Base-by-base conservation (phyloP, 2,329 filamentous ascomycete genomes). In the Botrytis byssoidea region DNA sequence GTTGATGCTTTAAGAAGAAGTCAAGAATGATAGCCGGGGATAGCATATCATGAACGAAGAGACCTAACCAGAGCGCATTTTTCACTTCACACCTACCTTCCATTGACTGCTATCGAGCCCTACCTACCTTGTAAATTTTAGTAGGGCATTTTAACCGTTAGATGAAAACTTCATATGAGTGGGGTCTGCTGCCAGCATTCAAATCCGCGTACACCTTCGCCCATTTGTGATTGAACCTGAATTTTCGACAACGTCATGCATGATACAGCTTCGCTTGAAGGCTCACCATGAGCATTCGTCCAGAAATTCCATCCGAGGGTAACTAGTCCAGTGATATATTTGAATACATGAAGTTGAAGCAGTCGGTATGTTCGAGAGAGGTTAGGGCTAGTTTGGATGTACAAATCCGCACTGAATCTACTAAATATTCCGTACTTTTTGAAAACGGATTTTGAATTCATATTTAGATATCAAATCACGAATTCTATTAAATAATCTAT, bases 261-360 rank as follows among this genome's bases (percentile, higher is more conserved):
- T 12, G 61, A 14, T 44, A n/a, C 7, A 44, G 25, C 25, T 44
- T 64, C 4, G n/a, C 37, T 44, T 42, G 25, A 44, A 64, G 37
- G n/a, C 7, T 22, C 10, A n/a, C 10, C 37, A 29, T 16, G 29
- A 29, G 25, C 25, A 42, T 63, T 18, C 3, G 3, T 42, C 4
- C 8, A 42, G 25, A 18, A 3, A 20, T 18, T 2, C 7, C 6
- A 18, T 18, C 6, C 14, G 9, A 29, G 2, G 1, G n/a, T 1
- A 29, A 18, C 18, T 7, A 18, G 18, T 29, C 6, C 9, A 25
- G 25, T 16, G 25, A 55, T n/a, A 8, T 18, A 18, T 9, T 29
- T 14, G 14, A 55, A 55, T 9, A 57, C 14, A 57, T 18, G 3
- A 7, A 57, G 14, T 57, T 2, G 2, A 57, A 18, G n/a, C 14